A percentile compares a stretch with the other conserved stretches of the same genome.
phyloP scores from a whole-genome alignment of 2,329 filamentous ascomycete species.

The Gaeumannomyces tritici region DNA sequence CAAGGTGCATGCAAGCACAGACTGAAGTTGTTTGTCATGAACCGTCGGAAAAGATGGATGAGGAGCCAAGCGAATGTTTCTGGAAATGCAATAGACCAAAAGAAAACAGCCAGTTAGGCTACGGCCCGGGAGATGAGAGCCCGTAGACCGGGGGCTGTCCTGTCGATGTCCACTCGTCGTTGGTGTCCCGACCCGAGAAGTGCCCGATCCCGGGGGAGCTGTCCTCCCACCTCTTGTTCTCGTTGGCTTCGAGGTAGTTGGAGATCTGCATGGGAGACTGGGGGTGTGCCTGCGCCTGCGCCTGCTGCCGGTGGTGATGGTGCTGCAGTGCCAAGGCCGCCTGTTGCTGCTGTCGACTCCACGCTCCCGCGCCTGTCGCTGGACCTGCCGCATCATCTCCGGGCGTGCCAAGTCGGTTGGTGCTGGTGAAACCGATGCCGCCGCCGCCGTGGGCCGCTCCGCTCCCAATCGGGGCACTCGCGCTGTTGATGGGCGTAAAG shows the following conservation, averaged over 20 bases:
- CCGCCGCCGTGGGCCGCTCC: background rate
- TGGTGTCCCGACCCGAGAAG: slow-evolving; percentile 15
- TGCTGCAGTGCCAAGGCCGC: background rate
- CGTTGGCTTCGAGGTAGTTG: slow-evolving; percentile 8
- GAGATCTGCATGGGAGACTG: slow-evolving; percentile 4
- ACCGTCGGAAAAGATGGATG: too few species aligned
- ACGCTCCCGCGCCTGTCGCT: slow-evolving; percentile 2
- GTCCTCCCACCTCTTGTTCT: slow-evolving; percentile 15
- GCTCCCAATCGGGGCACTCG: background rate
- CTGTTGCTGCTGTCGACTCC: background rate
- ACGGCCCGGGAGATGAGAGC: background rate
- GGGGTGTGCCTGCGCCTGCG: background rate
- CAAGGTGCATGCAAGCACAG: too few species aligned
- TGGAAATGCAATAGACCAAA: background rate
- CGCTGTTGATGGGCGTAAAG: background rate
- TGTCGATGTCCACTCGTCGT: background rate
- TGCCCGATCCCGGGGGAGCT: slow-evolving; percentile 14
- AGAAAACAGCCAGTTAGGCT: background rate
- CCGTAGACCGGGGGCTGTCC: background rate
- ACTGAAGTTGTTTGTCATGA: too few species aligned
- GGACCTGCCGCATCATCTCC: background rate
- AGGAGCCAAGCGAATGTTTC: too few species aligned
- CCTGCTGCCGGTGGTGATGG: background rate
- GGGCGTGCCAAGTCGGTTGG: background rate
- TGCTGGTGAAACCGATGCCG: background rate